Evolutionary conservation across 305 asterid genomes (phyloP).

Genomic region (Fraxinus nigra): DNA sequence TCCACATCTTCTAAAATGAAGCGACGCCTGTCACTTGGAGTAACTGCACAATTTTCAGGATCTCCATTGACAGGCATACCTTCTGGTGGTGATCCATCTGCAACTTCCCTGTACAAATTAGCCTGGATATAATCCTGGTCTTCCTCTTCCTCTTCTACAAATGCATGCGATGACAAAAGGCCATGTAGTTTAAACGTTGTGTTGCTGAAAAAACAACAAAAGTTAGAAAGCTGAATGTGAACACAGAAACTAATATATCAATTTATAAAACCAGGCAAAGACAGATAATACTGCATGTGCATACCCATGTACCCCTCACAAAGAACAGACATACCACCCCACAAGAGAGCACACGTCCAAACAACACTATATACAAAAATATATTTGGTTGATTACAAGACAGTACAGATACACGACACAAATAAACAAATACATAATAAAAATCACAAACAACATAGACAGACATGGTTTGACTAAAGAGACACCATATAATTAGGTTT

Average conservation of each 20-base stretch:
- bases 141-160: slow-evolving; percentile 54
- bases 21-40: slow-evolving; percentile 81
- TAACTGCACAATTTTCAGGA: slow-evolving; percentile 44
- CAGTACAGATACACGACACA: background rate
- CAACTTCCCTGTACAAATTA: slow-evolving; percentile 35
- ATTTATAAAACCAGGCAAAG: slow-evolving; percentile 4
- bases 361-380: background rate
- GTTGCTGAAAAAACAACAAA: slow-evolving; percentile 55
- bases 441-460: background rate
- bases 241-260: background rate
- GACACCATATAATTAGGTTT: background rate
- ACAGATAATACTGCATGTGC: slow-evolving; percentile 14
- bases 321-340: background rate
- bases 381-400: background rate
- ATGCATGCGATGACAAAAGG: slow-evolving; percentile 53
- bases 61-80: slow-evolving; percentile 44
- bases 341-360: background rate
- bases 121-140: slow-evolving; percentile 49
- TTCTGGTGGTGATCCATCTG: slow-evolving; percentile 40
- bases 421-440: background rate
- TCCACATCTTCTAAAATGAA: slow-evolving; percentile 87
- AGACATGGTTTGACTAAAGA: background rate
- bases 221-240: slow-evolving; percentile 9
- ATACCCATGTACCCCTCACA: slow-evolving; percentile 2
- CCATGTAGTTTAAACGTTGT: slow-evolving; percentile 82